Percentiles rank a stretch among this genome's conserved stretches.
Evolutionary conservation across 768 basidiomycete genomes (phyloP).

Genomic region (Leccinum uliginosum): DNA sequence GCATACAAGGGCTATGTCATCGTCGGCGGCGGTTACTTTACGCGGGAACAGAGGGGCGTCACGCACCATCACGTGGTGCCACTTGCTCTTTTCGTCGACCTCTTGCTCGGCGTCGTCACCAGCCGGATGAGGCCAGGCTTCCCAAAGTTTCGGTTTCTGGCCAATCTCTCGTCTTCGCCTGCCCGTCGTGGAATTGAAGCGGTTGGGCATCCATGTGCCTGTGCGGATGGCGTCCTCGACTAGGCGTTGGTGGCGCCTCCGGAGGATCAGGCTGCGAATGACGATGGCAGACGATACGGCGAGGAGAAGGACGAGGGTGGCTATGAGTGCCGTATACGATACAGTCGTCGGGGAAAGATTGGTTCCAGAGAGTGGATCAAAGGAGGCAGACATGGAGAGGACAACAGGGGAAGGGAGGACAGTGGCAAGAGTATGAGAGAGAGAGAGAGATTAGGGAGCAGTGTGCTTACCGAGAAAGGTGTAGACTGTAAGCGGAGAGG

Average conservation of each 20-base stretch:
- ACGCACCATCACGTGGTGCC: constrained; percentile 29
- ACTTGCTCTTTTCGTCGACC: constrained; percentile 19
- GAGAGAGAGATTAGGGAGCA: background rate
- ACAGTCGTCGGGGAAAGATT: constrained; percentile 2
- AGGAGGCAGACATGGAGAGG: constrained; percentile 17
- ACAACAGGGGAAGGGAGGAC: background rate
- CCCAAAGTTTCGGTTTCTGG: constrained; percentile 30
- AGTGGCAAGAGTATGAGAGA: background rate
- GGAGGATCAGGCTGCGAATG: constrained; percentile 58
- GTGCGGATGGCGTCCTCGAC: constrained; percentile 62
- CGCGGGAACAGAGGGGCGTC: background rate
- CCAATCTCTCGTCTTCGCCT: constrained; percentile 27
- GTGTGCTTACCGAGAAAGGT: constrained; percentile 30
- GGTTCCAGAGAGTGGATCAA: constrained; percentile 1
- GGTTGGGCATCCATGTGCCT: constrained; percentile 52
- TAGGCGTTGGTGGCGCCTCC: constrained; percentile 53
- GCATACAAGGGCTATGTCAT: constrained; percentile 25
- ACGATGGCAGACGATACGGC: constrained; percentile 66
- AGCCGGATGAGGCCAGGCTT: constrained; percentile 18
- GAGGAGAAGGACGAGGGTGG: constrained; percentile 65
- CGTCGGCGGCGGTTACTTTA: background rate
- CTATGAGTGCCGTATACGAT: constrained; percentile 45
- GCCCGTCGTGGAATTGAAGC: constrained; percentile 9
- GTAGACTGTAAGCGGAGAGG: constrained; percentile 22
- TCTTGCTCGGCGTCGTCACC: constrained; percentile 11